These are phyloP conservation scores for Epichloe brachyelytri DNA, from an alignment of 2,329 filamentous ascomycete genomes.

Conservation along the genomic window DNA sequence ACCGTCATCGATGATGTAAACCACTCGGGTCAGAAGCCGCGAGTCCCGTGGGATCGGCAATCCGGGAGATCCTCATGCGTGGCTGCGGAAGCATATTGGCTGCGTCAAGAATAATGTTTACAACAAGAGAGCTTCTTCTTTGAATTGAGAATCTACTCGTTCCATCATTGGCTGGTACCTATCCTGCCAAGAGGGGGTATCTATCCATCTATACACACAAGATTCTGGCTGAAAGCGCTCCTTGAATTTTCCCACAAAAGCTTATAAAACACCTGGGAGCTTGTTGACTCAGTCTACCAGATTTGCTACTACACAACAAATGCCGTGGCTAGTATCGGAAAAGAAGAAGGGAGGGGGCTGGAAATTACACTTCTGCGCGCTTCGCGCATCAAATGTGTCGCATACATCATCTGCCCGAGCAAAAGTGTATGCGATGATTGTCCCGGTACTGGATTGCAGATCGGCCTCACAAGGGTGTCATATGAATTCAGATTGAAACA, in stretches of 20 bases:
- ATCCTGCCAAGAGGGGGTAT: slow-evolving; percentile 1
- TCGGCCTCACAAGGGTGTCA: not conserved
- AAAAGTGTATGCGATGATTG: not conserved
- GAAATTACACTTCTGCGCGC: not conserved
- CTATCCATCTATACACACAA: not conserved
- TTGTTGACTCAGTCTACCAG: not conserved
- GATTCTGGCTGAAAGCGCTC: not conserved
- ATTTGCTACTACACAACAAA: not conserved
- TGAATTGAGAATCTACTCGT: not conserved
- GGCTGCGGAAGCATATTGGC: too few relatives aligned
- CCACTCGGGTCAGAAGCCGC: not conserved
- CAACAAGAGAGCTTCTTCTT: not conserved
- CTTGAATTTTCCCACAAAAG: not conserved
- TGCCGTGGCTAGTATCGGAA: not conserved
- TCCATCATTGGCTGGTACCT: not conserved
- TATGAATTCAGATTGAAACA: not conserved
- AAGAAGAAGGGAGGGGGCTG: not conserved
- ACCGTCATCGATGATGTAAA: slow-evolving; percentile 14
- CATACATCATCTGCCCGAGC: not conserved
- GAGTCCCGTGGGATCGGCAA: too few relatives aligned
- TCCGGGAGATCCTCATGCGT: too few relatives aligned
- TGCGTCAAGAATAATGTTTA: not conserved
- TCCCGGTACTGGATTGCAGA: not conserved
- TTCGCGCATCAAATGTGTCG: not conserved
- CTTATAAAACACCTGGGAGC: not conserved